Percentiles rank a stretch among this genome's conserved stretches.
Evolutionary conservation across 495 filamentous ascomycete species (phyloP).

Genomic region (Amniculicola lignicola): DNA sequence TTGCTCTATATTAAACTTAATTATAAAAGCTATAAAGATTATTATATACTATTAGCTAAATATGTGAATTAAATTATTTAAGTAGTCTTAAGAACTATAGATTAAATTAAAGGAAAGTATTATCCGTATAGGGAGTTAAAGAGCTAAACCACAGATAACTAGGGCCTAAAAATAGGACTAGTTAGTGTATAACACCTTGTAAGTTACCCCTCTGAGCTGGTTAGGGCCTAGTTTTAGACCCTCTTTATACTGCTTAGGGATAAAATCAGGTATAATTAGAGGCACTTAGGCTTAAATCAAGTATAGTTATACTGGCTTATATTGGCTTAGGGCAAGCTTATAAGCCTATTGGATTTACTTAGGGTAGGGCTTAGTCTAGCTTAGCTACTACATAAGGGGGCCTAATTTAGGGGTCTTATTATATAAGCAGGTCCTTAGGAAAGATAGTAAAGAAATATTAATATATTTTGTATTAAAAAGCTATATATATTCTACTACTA

Average conservation of each 20-base stretch:
- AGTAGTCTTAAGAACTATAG: constrained; percentile 16
- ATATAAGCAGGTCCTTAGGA: too few relatives aligned
- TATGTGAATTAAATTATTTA: constrained; percentile 17
- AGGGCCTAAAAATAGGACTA: constrained; percentile 21
- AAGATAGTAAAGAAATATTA: too few relatives aligned
- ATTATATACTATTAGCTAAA: constrained; percentile 11
- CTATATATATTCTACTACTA: too few relatives aligned
- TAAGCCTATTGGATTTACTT: too few relatives aligned
- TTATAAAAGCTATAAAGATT: constrained; percentile 16
- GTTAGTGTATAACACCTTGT: constrained; percentile 22
- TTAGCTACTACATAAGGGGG: too few relatives aligned
- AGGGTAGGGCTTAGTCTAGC: too few relatives aligned
- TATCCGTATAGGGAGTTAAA: constrained; percentile 19
- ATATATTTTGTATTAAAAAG: too few relatives aligned
- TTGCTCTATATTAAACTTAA: constrained; percentile 14
- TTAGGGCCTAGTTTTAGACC: constrained; percentile 34
- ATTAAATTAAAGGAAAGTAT: constrained; percentile 28
- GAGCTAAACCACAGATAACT: constrained; percentile 23
- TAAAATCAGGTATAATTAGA: constrained; percentile 30
- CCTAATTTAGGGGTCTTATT: too few relatives aligned
- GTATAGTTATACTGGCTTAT: constrained; percentile 28
- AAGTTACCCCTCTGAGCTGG: constrained; percentile 31
- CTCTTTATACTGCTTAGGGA: constrained; percentile 34
- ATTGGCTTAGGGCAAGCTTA: constrained; percentile 34
- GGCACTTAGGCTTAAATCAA: constrained; percentile 29